Conservation (phyloP, 257 asterid genomes). For the Solanum lignicaule region DNA sequence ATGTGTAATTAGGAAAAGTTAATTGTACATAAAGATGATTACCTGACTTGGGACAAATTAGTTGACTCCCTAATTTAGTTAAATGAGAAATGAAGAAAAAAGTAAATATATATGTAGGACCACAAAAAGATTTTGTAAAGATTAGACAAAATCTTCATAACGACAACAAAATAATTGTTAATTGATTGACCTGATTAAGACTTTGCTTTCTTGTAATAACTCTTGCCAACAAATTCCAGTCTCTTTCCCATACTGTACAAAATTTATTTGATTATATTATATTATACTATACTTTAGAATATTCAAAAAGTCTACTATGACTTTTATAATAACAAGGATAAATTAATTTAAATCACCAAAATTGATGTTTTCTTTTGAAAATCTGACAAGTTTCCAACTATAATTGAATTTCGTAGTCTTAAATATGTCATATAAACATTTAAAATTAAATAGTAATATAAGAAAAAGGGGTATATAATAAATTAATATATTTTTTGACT, state of each 20-base stretch:
- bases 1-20: background rate
- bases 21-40: background rate
- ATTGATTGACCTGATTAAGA: background rate
- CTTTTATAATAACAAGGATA: background rate
- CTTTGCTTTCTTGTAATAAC: constrained; percentile 4
- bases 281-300: background rate
- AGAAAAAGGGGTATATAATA: background rate
- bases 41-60: background rate
- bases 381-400: background rate
- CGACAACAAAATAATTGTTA: background rate
- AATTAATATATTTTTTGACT: accelerated
- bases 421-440: background rate
- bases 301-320: background rate
- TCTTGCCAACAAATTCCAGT: constrained; percentile 1
- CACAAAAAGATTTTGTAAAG: constrained; percentile 4
- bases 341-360: background rate
- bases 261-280: background rate
- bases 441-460: no score
- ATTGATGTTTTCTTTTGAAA: background rate
- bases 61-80: background rate
- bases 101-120: background rate
- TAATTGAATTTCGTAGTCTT: background rate
- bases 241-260: background rate
- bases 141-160: constrained; percentile 6
- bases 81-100: background rate